A percentile compares a stretch with the other conserved stretches of the same genome.
Evolutionary conservation across 371 early-diverging fungal genomes (phyloP).

Genomic region (Mortierella sp.): DNA sequence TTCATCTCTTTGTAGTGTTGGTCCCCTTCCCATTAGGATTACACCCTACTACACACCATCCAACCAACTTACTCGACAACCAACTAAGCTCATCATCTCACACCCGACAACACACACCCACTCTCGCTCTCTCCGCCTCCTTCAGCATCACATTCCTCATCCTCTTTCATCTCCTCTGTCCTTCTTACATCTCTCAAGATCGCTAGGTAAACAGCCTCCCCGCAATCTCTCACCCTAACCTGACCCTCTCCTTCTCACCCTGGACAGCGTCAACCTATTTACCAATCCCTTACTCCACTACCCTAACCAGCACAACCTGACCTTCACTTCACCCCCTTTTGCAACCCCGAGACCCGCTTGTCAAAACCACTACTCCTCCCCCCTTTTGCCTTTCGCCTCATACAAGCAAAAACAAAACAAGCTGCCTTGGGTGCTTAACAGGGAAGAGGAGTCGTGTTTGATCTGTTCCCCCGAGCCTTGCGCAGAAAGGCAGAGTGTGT

Average conservation of each 20-base stretch:
- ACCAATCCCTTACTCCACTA: too few species aligned
- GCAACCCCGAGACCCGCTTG: neutral
- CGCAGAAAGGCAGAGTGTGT: neutral
- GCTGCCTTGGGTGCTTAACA: neutral
- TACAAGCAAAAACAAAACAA: neutral
- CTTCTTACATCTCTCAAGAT: neutral
- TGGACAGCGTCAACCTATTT: neutral
- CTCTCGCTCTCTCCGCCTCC: neutral
- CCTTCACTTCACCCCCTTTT: neutral
- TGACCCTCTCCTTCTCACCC: neutral
- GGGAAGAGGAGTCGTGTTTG: neutral
- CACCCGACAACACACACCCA: neutral
- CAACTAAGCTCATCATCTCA: neutral
- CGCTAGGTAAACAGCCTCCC: neutral
- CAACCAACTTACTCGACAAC: neutral
- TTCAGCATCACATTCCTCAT: neutral
- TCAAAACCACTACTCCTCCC: neutral
- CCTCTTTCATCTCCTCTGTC: neutral
- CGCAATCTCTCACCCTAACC: neutral
- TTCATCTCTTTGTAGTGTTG: conserved; percentile 3
- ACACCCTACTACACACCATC: neutral
- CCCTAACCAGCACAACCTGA: neutral
- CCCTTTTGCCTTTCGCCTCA: neutral
- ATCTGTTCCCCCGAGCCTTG: neutral
- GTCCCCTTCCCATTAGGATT: conserved; percentile 10